A percentile compares a stretch with the other conserved stretches of the same genome.
Evolutionary conservation across 495 filamentous ascomycete genomes (phyloP).

Genomic region (Chaetomium fimeti): DNA sequence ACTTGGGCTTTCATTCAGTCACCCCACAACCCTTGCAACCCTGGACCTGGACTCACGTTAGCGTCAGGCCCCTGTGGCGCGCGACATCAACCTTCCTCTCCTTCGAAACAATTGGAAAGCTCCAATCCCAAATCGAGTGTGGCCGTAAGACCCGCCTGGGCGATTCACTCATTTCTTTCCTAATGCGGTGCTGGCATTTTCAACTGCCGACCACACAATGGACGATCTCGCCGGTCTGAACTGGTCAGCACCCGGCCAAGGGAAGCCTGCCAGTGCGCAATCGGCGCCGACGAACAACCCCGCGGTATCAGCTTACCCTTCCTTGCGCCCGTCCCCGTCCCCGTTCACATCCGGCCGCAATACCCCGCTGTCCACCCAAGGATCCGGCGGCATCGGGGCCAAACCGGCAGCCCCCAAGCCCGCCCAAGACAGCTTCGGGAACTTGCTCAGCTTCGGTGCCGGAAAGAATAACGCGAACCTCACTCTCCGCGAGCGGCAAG

Average conservation of each 20-base stretch:
- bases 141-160: neutral
- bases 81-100: neutral
- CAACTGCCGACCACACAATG: constrained; percentile 38
- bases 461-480: constrained; percentile 68
- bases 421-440: constrained; percentile 82
- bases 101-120: neutral
- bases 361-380: constrained; percentile 62
- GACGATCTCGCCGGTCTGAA: constrained; percentile 55
- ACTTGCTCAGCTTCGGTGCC: constrained; percentile 72
- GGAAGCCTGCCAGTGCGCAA: constrained; percentile 39
- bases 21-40: neutral
- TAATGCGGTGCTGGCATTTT: constrained; percentile 17
- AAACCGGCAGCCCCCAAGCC: constrained; percentile 60
- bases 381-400: constrained; percentile 49
- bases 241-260: constrained; percentile 48
- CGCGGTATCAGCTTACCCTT: constrained; percentile 53
- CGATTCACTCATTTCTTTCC: neutral
- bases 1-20: neutral
- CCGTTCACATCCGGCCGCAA: constrained; percentile 62
- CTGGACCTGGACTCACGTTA: neutral
- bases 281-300: constrained; percentile 53
- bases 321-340: constrained; percentile 61
- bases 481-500: constrained; percentile 81
- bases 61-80: constrained; percentile 5
- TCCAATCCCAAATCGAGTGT: neutral